Conservation (phyloP, 768 basidiomycete species). For the Lentinula boryana region DNA sequence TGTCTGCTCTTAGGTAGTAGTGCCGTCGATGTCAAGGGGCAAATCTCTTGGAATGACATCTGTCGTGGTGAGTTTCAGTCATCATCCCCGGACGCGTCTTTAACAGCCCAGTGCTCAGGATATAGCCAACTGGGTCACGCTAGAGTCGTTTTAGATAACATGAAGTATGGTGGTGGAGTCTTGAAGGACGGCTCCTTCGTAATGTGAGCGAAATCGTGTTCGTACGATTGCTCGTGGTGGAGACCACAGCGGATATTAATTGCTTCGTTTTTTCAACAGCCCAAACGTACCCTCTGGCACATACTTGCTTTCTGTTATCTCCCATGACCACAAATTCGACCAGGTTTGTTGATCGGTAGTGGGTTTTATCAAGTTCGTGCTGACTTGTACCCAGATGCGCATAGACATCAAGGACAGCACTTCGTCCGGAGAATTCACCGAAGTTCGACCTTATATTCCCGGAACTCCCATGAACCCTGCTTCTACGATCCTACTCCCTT, state of each 20-base stretch:
- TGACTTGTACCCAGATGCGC: constrained; percentile 43
- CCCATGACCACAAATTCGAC: constrained; percentile 68
- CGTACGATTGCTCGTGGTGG: background rate
- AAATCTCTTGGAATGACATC: constrained; percentile 64
- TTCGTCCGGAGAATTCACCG: constrained; percentile 23
- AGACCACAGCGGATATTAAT: background rate
- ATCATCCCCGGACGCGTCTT: constrained; percentile 9
- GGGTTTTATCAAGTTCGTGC: background rate
- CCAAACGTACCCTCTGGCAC: constrained; percentile 62
- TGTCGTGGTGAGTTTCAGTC: constrained; percentile 44
- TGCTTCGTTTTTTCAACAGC: constrained; percentile 28
- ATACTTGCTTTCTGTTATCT: constrained; percentile 60
- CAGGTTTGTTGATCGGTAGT: constrained; percentile 35
- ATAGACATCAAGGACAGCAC: constrained; percentile 51
- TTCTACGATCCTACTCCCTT: constrained; percentile 45
- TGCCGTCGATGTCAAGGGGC: constrained; percentile 56
- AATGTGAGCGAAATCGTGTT: constrained; percentile 43
- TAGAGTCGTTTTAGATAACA: constrained; percentile 57
- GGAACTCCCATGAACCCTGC: constrained; percentile 66
- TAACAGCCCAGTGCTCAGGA: constrained; percentile 14
- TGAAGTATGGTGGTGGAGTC: constrained; percentile 45
- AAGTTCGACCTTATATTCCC: constrained; percentile 57
- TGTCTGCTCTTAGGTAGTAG: constrained; percentile 10
- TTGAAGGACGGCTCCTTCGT: constrained; percentile 54
- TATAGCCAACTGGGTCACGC: constrained; percentile 44